Evolutionary conservation across 208 protist genomes (phyloP).

Genomic region (Balamuthia mandrillaris): DNA sequence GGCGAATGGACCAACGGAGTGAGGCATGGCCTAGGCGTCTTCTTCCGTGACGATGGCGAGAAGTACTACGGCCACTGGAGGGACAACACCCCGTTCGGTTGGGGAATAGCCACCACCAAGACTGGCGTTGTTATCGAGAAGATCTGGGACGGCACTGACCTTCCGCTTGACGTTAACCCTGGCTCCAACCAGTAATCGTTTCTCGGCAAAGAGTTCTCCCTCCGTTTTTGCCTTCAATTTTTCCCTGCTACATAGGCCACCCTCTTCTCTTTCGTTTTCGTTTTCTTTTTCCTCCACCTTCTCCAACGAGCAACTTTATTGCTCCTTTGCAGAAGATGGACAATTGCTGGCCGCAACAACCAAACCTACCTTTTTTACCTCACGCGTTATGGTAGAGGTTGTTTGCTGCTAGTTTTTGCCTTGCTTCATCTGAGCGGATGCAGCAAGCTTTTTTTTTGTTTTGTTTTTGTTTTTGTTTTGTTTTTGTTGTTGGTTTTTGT

Average conservation of each 20-base stretch:
- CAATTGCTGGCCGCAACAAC: no score
- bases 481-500: no score
- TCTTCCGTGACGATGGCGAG: not conserved
- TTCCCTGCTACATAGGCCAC: not conserved
- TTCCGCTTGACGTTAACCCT: not conserved
- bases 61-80: slow-evolving; percentile 4
- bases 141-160: not conserved
- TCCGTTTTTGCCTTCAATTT: not conserved
- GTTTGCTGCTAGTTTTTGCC: no score
- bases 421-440: no score
- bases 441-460: no score
- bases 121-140: not conserved
- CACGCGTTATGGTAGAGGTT: no score
- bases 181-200: not conserved
- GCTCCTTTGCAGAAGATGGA: no score
- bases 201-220: not conserved
- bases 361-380: no score
- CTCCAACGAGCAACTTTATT: no score
- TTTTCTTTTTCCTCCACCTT: not conserved
- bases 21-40: not conserved
- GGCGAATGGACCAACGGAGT: slow-evolving; percentile 12
- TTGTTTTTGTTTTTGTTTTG: no score
- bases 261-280: not conserved
- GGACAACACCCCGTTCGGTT: slow-evolving; percentile 1
- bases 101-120: not conserved